Conservation (phyloP, 495 filamentous ascomycete genomes). For the Penicillium dipodomyicola region DNA sequence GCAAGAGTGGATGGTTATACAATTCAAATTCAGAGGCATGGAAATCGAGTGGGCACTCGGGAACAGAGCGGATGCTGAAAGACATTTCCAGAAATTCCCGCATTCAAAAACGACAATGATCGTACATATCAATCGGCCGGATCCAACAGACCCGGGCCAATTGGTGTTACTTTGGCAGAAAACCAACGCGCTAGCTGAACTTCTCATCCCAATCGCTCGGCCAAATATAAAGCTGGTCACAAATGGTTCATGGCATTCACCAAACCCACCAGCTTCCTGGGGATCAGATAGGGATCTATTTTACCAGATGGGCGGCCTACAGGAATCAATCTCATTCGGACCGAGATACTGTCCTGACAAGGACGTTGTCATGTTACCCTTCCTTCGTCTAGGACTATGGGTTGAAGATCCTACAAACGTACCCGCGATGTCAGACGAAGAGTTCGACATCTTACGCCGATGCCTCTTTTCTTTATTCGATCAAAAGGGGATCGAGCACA, state of each 20-base stretch:
- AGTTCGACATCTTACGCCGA: neutral
- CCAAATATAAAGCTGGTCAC: neutral
- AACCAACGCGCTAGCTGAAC: neutral
- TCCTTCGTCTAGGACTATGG: neutral
- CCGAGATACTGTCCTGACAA: neutral
- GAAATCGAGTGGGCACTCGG: neutral
- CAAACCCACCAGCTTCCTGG: neutral
- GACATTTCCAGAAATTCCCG: slow-evolving; percentile 1
- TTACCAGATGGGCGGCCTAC: neutral
- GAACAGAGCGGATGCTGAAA: neutral
- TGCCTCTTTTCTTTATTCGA: neutral
- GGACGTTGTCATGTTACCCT: neutral
- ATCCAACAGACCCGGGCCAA: neutral
- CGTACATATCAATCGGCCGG: neutral
- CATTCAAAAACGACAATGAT: neutral
- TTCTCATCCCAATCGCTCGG: neutral
- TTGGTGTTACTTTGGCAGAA: neutral
- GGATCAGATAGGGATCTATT: neutral
- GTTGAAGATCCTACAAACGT: neutral
- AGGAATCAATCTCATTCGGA: neutral
- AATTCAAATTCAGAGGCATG: neutral
- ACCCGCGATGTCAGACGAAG: neutral
- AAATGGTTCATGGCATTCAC: neutral
- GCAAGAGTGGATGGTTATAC: neutral
- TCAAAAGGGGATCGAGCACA: neutral